Evolutionary conservation across 306 rosid species (phyloP).

Genomic region (Abrus precatorius): DNA sequence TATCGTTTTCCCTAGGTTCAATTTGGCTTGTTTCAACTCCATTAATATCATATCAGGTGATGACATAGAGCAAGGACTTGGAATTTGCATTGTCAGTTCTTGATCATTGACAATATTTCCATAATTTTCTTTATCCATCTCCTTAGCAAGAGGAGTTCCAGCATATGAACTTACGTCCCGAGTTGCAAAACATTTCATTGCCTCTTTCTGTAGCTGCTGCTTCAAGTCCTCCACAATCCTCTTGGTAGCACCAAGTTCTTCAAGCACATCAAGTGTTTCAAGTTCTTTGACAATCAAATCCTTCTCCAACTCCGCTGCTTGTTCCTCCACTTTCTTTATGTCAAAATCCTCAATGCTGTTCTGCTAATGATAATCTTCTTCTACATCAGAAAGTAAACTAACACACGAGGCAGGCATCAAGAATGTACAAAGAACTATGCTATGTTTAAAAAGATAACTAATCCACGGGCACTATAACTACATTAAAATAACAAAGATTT

Average conservation of each 20-base stretch:
- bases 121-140: conserved; percentile 63
- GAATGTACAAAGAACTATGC: conserved; percentile 30
- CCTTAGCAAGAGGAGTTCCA: conserved; percentile 68
- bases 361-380: conserved; percentile 53
- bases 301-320: conserved; percentile 95
- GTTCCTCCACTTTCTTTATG: conserved; percentile 94
- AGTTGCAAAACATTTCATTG: conserved; percentile 65
- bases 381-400: conserved; percentile 52
- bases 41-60: conserved; percentile 83
- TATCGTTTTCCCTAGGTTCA: conserved; percentile 86
- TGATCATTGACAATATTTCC: conserved; percentile 49
- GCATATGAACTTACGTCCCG: conserved; percentile 51
- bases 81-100: conserved; percentile 58
- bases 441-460: neutral
- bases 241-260: conserved; percentile 89
- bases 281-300: conserved; percentile 94
- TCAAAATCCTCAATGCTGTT: conserved; percentile 71
- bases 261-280: conserved; percentile 94
- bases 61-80: conserved; percentile 59
- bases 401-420: conserved; percentile 26
- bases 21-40: conserved; percentile 91
- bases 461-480: neutral
- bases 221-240: conserved; percentile 88
- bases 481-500: neutral
- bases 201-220: conserved; percentile 79